Conservation (phyloP, 768 basidiomycete genomes). For the Boletus huronensis region DNA sequence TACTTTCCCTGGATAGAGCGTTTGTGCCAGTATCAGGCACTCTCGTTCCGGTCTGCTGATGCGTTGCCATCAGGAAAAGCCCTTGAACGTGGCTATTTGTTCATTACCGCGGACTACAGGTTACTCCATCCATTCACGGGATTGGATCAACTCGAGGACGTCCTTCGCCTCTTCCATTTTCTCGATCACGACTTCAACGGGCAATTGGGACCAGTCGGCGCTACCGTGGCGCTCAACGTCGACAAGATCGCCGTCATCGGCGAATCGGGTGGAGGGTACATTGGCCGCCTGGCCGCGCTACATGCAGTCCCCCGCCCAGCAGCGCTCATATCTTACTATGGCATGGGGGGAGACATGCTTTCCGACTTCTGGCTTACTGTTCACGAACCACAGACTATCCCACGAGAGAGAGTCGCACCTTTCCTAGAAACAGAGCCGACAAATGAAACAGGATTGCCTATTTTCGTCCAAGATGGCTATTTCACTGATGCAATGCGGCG, state of each 20-base stretch:
- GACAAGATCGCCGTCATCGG: slow-evolving; percentile 1
- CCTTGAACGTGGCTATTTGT: not conserved
- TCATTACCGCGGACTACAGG: slow-evolving; percentile 3
- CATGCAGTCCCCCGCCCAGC: slow-evolving; percentile 1
- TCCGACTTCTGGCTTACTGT: not conserved
- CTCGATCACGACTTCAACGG: not conserved
- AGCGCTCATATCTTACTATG: slow-evolving; percentile 1
- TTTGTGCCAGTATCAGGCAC: not conserved
- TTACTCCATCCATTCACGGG: slow-evolving; percentile 1
- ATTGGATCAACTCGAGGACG: slow-evolving; percentile 3
- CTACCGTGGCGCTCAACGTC: not conserved
- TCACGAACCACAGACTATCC: not conserved
- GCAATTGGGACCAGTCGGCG: not conserved
- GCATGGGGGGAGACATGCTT: slow-evolving; percentile 3
- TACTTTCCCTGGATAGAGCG: slow-evolving; percentile 4
- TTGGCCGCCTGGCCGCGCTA: not conserved
- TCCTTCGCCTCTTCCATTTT: not conserved
- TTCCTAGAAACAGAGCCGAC: not conserved
- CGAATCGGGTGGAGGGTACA: slow-evolving; percentile 2
- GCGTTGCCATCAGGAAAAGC: not conserved
- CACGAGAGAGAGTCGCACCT: not conserved
- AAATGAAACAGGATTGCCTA: not conserved
- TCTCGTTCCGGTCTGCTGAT: not conserved
- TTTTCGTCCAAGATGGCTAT: not conserved
- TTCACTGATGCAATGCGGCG: not conserved